Conservation (phyloP, 2,329 filamentous ascomycete species). For the Penicillium hordei region DNA sequence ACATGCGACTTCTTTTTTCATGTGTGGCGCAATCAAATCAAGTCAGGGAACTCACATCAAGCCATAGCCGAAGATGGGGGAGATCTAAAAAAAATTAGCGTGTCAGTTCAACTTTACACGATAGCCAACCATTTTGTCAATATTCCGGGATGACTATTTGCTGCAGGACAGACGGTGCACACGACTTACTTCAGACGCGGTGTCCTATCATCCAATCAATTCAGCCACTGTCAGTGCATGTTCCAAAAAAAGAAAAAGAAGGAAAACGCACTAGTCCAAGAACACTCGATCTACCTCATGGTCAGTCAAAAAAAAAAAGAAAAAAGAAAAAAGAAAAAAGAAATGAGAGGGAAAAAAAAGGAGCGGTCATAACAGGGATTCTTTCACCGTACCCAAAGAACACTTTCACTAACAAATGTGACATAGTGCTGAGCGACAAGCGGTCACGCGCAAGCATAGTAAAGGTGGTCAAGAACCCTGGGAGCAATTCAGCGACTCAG, state of each 20-base stretch:
- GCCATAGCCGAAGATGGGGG: slow-evolving; percentile 42
- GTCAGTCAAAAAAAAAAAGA: slow-evolving; percentile 11
- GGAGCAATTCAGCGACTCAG: not conserved
- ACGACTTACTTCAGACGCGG: slow-evolving; percentile 39
- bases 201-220: slow-evolving; percentile 43
- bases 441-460: slow-evolving; percentile 59
- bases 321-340: not conserved
- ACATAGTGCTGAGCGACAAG: slow-evolving; percentile 57
- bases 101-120: slow-evolving; percentile 36
- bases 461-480: slow-evolving; percentile 80
- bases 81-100: slow-evolving; percentile 41
- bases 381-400: slow-evolving; percentile 56
- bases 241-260: slow-evolving; percentile 5
- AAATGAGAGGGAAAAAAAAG: no score
- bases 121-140: slow-evolving; percentile 41
- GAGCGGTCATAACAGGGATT: slow-evolving; percentile 16
- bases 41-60: slow-evolving; percentile 37
- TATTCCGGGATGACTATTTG: slow-evolving; percentile 27
- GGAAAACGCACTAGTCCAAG: slow-evolving; percentile 57
- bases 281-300: slow-evolving; percentile 49
- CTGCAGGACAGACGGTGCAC: slow-evolving; percentile 35
- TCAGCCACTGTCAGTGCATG: slow-evolving; percentile 38
- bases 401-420: slow-evolving; percentile 61
- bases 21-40: slow-evolving; percentile 26
- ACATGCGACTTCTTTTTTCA: slow-evolving; percentile 28